These are phyloP conservation scores for Bacterosira constricta DNA, from an alignment of 108 stramenopile genomes.

Conservation along the genomic window DNA sequence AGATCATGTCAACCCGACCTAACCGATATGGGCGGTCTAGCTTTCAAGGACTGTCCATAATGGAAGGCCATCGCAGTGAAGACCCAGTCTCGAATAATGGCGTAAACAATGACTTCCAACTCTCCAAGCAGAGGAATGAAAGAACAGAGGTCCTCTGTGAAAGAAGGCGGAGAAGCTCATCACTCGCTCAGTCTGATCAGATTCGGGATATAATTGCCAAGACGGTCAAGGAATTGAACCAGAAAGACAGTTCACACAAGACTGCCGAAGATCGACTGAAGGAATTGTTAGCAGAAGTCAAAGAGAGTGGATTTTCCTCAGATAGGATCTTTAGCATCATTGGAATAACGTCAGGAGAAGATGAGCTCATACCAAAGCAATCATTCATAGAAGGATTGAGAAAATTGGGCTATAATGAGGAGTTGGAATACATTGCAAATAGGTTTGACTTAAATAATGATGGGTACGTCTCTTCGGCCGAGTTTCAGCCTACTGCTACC, in stretches of 20 bases:
- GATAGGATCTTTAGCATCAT: slow-evolving; percentile 42
- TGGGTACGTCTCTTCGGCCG: slow-evolving; percentile 39
- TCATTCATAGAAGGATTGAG: slow-evolving; percentile 25
- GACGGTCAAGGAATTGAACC: slow-evolving; percentile 32
- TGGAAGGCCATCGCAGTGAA: background rate
- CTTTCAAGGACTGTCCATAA: slow-evolving; percentile 9
- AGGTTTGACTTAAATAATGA: slow-evolving; percentile 44
- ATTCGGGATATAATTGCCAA: slow-evolving; percentile 37
- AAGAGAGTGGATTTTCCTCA: slow-evolving; percentile 31
- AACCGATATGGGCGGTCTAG: slow-evolving; percentile 2
- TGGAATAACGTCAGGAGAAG: background rate
- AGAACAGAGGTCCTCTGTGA: too few species aligned
- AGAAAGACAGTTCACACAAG: background rate
- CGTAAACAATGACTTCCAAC: background rate
- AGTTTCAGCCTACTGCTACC: slow-evolving; percentile 52
- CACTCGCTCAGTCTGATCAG: slow-evolving; percentile 26
- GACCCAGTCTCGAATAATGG: background rate
- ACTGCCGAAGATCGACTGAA: slow-evolving; percentile 38
- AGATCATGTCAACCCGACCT: too few species aligned
- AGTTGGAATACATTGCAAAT: slow-evolving; percentile 23
- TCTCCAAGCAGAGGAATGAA: slow-evolving; percentile 26
- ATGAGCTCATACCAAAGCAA: slow-evolving; percentile 14
- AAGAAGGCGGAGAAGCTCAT: slow-evolving; percentile 21
- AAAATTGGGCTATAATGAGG: slow-evolving; percentile 37
- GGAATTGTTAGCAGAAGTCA: slow-evolving; percentile 30